Evolutionary conservation across 495 filamentous ascomycete species (phyloP), one percentile per base, ranked within the genome.

Genomic region (Aspergillus hancockii): DNA sequence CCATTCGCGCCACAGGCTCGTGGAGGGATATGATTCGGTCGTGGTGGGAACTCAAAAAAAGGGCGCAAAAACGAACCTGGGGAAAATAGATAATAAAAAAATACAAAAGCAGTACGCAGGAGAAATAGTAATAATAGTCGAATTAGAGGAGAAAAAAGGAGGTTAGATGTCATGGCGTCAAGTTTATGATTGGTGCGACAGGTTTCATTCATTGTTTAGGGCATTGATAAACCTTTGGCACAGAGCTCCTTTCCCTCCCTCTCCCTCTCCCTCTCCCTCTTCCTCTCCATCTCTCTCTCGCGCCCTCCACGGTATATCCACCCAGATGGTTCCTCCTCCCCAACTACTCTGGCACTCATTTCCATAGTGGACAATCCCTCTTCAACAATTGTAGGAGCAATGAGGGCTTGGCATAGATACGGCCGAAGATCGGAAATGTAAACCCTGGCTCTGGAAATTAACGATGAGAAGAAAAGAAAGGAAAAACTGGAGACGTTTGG

Each of bases 21-120:
- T 61, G 63, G 53, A 58, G 54, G 23, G 41, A 52, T 47, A 31
- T 58, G 59, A 58, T 57, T 57, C 56, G 63, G 45, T 57, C 52
- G n/a, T 38, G 55, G 51, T 50, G 43, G 45, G 31, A 55, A 49
- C 31, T 57, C 57, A 46, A 55, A 52, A 52, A 23, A 19, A 43
- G 14, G 54, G 34, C 7, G n/a, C 8, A 47, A 31, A 16, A 19
- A 46, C 22, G 51, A 38, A 47, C 50, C 43, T 51, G 18, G 54
- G 51, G 40, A 52, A 34, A 54, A 41, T 23, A 45, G 46, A 51
- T 18, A 49, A 53, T 36, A 21, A 19, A 13, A 41, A 8, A 13
- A 53, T 23, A 36, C 14, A 23, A 16, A 53, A 52, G 14, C 18
- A 45, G 14, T 18, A 18, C 41, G 41, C 2, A 18, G 14, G 7